Base-by-base conservation (phyloP, 1,284 basidiomycete genomes). In the Anthracocystis panici-leucophaei region DNA sequence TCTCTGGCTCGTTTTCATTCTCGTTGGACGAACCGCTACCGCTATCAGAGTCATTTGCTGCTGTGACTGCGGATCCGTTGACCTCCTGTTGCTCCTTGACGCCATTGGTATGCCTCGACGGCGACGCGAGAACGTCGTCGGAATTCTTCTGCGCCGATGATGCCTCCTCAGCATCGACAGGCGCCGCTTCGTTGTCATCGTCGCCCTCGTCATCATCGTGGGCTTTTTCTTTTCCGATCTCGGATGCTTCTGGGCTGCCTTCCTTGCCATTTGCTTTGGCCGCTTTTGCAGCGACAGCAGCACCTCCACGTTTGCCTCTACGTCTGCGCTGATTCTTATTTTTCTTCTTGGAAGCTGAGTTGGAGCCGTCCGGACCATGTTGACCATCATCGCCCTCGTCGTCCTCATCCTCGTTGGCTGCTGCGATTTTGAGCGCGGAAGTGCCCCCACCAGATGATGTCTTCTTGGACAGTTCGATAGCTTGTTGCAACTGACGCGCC, bases 251-350 rank as follows among this genome's bases (percentile, higher is more conserved):
- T 1, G 68, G 58, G 31, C 68, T 65, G 21, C 51, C 68, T 31
- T 88, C 88, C 35, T 87, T 89, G 35, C 60, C 53, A 62, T 91
- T 91, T 57, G 87, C 89, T 53, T 90, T 91, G 57, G 88, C 90
- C 21, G 82, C 83, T 68, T 87, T 87, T 42, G 81, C 78, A 45
- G 75, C 63, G n/a, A 74, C 74, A 42, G 81, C 73, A 56, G 82
- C 62, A 16, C 81, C 76, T 53, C 74, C 70, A 53, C 81, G 65
- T 72, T 84, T 62, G 64, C 85, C 64, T 62, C 83, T 70, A 75
- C 85, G 56, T 76, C 78, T 66, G 79, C 59, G 68, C 55, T 38
- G 35, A 16, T 74, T 79, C 65, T 74, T 75, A 10, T 45, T 21
- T 25, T 64, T 75, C 63, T 72, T 77, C 66, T 72, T 79, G n/a